These are phyloP conservation scores for Microbotryum intermedium DNA, from an alignment of 1,284 basidiomycete species.

Conservation along the genomic window DNA sequence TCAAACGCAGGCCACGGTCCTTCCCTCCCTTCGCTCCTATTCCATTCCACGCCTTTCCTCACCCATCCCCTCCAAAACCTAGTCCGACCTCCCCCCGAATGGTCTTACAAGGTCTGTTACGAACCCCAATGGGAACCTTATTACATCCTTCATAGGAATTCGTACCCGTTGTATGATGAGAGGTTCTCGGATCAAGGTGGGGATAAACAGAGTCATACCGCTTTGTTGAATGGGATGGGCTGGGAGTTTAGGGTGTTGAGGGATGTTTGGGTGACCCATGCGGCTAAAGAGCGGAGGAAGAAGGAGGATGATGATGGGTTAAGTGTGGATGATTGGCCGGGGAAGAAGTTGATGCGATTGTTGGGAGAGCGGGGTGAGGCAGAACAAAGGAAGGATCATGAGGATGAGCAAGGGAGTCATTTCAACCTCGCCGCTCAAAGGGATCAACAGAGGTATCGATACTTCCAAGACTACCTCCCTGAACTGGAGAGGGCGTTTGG, in stretches of 20 bases:
- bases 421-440: conserved; percentile 13
- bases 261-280: conserved; percentile 13
- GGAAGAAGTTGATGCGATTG: too few relatives aligned
- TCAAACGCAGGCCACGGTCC: conserved; percentile 22
- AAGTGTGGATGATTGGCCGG: too few relatives aligned
- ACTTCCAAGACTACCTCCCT: conserved; percentile 20
- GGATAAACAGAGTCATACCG: conserved; percentile 20
- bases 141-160: conserved; percentile 16
- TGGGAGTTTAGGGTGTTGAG: conserved; percentile 10
- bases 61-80: not conserved
- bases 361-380: not conserved
- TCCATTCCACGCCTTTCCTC: not conserved
- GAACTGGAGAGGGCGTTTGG: conserved; percentile 7
- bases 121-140: conserved; percentile 27
- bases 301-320: not conserved
- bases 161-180: conserved; percentile 22
- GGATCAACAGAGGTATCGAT: conserved; percentile 13
- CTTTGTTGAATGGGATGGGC: conserved; percentile 17
- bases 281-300: conserved; percentile 1
- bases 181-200: conserved; percentile 25
- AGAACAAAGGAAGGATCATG: not conserved
- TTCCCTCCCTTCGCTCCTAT: conserved; percentile 14
- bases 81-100: not conserved
- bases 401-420: conserved; percentile 1
- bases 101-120: conserved; percentile 12